A percentile compares a stretch with the other conserved stretches of the same genome.
Conservation (phyloP, 306 rosid genomes). For the Rosa persica region DNA sequence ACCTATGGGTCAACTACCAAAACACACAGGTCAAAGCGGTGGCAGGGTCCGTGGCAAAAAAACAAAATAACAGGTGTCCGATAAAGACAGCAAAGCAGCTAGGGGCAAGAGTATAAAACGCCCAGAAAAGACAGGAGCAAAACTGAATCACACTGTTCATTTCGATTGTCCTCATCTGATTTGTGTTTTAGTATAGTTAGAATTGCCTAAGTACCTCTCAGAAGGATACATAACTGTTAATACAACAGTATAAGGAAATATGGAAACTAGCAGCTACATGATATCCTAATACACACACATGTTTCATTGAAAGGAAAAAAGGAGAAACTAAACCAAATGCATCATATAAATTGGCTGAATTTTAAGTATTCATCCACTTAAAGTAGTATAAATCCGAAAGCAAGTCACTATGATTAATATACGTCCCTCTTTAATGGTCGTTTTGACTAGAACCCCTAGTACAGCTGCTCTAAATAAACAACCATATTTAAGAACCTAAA, state of each 20-base stretch:
- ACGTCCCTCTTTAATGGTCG: constrained; percentile 92
- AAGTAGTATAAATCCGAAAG: background rate
- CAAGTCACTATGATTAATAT: background rate
- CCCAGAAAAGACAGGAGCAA: too few species aligned
- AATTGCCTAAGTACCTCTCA: background rate
- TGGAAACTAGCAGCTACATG: background rate
- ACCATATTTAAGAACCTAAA: constrained; percentile 87
- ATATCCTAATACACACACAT: too few species aligned
- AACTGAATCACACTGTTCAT: too few species aligned
- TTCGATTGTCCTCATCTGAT: too few species aligned
- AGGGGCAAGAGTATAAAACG: too few species aligned
- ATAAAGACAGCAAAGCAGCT: too few species aligned
- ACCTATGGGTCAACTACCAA: too few species aligned
- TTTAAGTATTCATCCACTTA: background rate
- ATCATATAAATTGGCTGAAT: background rate
- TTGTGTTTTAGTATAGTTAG: too few species aligned
- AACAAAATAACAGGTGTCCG: too few species aligned
- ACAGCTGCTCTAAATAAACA: constrained; percentile 81
- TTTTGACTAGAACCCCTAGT: constrained; percentile 92
- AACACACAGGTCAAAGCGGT: too few species aligned
- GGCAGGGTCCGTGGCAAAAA: too few species aligned
- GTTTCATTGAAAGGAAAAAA: background rate
- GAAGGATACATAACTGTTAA: background rate
- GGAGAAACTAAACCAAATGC: background rate
- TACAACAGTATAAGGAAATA: background rate